Percentiles rank a stretch among this genome's conserved stretches.
These are phyloP conservation scores for Aquilaria yunnanensis DNA, from an alignment of 345 rosid genomes.

Conservation along the genomic window DNA sequence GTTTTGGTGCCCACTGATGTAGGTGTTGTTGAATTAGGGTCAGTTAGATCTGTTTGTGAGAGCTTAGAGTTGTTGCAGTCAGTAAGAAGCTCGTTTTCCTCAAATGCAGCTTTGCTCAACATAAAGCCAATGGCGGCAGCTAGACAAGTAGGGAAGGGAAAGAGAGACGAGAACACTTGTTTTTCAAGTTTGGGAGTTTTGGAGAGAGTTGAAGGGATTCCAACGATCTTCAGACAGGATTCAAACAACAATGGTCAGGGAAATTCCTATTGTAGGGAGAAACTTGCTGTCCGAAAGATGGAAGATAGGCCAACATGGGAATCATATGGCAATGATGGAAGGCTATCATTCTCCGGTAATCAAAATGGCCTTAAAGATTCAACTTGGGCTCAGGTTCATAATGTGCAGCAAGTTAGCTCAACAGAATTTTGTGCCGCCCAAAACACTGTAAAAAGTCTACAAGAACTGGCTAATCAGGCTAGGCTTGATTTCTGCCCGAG, in stretches of 20 bases:
- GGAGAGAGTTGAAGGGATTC: slow-evolving; percentile 43
- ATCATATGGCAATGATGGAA: slow-evolving; percentile 38
- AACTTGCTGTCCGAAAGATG: slow-evolving; percentile 78
- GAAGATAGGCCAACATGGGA: slow-evolving; percentile 65
- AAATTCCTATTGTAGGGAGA: slow-evolving; percentile 63
- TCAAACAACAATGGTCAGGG: slow-evolving; percentile 33
- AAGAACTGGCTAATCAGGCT: slow-evolving; percentile 40
- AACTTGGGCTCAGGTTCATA: slow-evolving; percentile 48
- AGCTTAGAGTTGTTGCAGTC: slow-evolving; percentile 51
- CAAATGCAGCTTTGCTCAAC: slow-evolving; percentile 25
- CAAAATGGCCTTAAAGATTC: slow-evolving; percentile 44
- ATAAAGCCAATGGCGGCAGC: slow-evolving; percentile 27
- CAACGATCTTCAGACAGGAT: slow-evolving; percentile 81
- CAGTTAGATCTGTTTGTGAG: slow-evolving; percentile 73
- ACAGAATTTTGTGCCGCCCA: slow-evolving; percentile 42
- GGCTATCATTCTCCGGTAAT: slow-evolving; percentile 31
- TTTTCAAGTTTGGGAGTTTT: slow-evolving; percentile 31
- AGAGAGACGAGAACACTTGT: slow-evolving; percentile 35
- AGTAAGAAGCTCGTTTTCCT: slow-evolving; percentile 45
- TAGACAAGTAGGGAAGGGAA: slow-evolving; percentile 29
- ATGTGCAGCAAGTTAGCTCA: slow-evolving; percentile 35
- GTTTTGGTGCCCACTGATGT: slow-evolving; percentile 80
- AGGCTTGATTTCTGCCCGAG: slow-evolving; percentile 42
- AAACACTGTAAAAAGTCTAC: slow-evolving; percentile 28
- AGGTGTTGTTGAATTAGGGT: slow-evolving; percentile 95